Conservation (phyloP, 257 asterid genomes). For the Leptodermis oblonga region DNA sequence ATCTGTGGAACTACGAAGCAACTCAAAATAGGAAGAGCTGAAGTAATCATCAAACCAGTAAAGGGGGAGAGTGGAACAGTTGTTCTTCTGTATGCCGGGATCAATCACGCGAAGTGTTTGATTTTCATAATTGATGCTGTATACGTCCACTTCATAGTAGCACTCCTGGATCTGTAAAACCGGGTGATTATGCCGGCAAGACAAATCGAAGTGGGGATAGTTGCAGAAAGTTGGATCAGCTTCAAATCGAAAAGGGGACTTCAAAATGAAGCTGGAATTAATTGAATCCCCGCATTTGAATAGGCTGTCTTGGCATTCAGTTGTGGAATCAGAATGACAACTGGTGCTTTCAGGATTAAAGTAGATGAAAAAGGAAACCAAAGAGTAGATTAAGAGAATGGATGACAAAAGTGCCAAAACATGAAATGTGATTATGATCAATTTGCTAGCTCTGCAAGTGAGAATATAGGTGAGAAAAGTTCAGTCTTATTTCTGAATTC, state of each 20-base stretch:
- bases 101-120: neutral
- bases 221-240: neutral
- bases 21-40: neutral
- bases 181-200: neutral
- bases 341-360: neutral
- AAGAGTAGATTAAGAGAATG: neutral
- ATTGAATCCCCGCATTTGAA: neutral
- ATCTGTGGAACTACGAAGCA: too few relatives aligned
- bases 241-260: neutral
- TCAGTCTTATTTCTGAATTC: too few relatives aligned
- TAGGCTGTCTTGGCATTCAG: neutral
- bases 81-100: neutral
- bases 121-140: neutral
- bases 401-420: neutral
- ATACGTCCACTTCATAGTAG: neutral
- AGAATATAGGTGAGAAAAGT: too few relatives aligned
- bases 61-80: conserved; percentile 11
- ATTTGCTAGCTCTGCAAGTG: too few relatives aligned
- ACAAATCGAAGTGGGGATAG: neutral
- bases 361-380: neutral
- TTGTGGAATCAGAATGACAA: neutral
- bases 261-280: neutral
- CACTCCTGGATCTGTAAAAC: neutral
- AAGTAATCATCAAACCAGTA: neutral
- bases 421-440: too few relatives aligned